A percentile compares a stretch with the other conserved stretches of the same genome.
Evolutionary conservation across 176 grass and related monocot genomes (phyloP).

Genomic region (sorghum (Sorghum bicolor)): Sorghum_bicolor_NCBIv3 NC_012872.2:848001-848500

Average conservation of each 20-base stretch:
- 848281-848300: slow-evolving; percentile 42
- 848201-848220: slow-evolving; percentile 57
- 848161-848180: slow-evolving; percentile 21
- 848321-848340: slow-evolving; percentile 47
- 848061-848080: slow-evolving; percentile 67
- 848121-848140: slow-evolving; percentile 46
- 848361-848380: slow-evolving; percentile 46
- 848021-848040: slow-evolving; percentile 34
- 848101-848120: slow-evolving; percentile 60
- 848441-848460: slow-evolving; percentile 43
- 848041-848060: slow-evolving; percentile 32
- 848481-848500: no score
- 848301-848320: slow-evolving; percentile 45
- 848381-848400: slow-evolving; percentile 58
- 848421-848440: slow-evolving; percentile 37
- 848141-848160: slow-evolving; percentile 54
- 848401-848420: slow-evolving; percentile 56
- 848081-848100: slow-evolving; percentile 80
- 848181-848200: slow-evolving; percentile 42
- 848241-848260: slow-evolving; percentile 79
- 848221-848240: slow-evolving; percentile 37
- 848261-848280: slow-evolving; percentile 64
- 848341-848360: slow-evolving; percentile 52
- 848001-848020: background rate
- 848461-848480: slow-evolving; percentile 37